Conservation (phyloP, 2,329 filamentous ascomycete species). For the Pseudogymnoascus sp. region DNA sequence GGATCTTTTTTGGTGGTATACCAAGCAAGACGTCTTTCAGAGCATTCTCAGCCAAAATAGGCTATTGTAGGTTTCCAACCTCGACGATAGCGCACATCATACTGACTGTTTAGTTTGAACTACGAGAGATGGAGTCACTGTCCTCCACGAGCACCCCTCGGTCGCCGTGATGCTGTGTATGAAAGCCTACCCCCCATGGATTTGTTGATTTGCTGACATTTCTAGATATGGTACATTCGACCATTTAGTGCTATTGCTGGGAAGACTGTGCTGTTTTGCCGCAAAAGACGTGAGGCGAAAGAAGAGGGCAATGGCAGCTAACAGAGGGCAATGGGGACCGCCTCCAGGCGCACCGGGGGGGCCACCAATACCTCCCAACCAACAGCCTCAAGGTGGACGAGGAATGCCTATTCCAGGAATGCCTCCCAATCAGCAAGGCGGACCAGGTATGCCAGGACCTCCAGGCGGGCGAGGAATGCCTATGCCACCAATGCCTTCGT, state of each 20-base stretch:
- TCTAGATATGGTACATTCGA: slow-evolving; percentile 78
- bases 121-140: slow-evolving; percentile 79
- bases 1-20: slow-evolving; percentile 94
- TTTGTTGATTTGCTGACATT: slow-evolving; percentile 16
- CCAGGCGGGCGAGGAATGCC: slow-evolving; percentile 11
- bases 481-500: slow-evolving; percentile 20
- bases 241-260: slow-evolving; percentile 74
- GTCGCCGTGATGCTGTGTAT: slow-evolving; percentile 63
- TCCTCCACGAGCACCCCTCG: slow-evolving; percentile 73
- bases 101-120: slow-evolving; percentile 39
- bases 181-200: slow-evolving; percentile 21
- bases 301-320: slow-evolving; percentile 52
- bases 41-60: slow-evolving; percentile 79
- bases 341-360: slow-evolving; percentile 1
- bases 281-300: slow-evolving; percentile 73
- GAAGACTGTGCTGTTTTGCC: slow-evolving; percentile 69
- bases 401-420: slow-evolving; percentile 3
- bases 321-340: slow-evolving; percentile 31
- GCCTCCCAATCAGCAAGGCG: background rate
- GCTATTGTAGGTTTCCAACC: slow-evolving; percentile 58
- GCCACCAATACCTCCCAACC: background rate
- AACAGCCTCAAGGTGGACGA: slow-evolving; percentile 8
- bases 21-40: slow-evolving; percentile 88
- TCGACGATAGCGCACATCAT: background rate
- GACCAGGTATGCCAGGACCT: background rate